Evolutionary conservation across 2,329 filamentous ascomycete genomes (phyloP), one percentile per base, ranked within the genome.

Genomic region (Diaporthe vaccinii): DNA sequence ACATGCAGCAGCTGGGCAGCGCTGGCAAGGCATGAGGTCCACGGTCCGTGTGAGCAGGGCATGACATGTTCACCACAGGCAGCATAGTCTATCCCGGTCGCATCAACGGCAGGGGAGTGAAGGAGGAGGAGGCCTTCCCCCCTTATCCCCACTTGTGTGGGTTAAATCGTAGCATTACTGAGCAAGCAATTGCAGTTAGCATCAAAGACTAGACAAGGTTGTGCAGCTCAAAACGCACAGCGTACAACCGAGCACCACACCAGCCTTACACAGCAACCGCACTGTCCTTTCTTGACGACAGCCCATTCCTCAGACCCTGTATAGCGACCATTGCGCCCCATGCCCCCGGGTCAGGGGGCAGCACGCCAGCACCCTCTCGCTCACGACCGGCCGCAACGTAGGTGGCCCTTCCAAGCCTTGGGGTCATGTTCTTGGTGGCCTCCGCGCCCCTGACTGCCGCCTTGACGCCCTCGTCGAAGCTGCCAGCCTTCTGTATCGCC

Each of bases 271-370:
- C 25, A 36, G 58, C 44, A 14, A 73, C 57, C 14, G 44, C 58
- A 44, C 46, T 65, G 34, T 62, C 70, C 36, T 73, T 73, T 20
- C 58, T 65, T 6, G 70, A 34, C 34, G 39, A 31, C n/a, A 55
- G 51, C 46, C 75, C 75, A 25, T 70, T 53, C 20, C 53, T 70
- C 68, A 88, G 75, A 1, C 85, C 87, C 77, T 83, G 82, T 58
- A 89, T 85, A 2, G 84, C 88, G 22, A 90, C 87, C 87, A 91
- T 91, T 34, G 93, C 87, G n/a, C 92, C 93, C 86, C 92, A 91
- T 6, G 93, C 93, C 41, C 93, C 92, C 0, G 93, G 93, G 81
- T 94, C 93, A 4, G 93, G 92, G 6, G 93, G 91, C 73, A 89
- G 77, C 22, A 31, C 17, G n/a, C 68, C 68, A 7, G 65, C 31